Conservation (phyloP, 2,329 filamentous ascomycete species). For the Ophiocordyceps camponoti-leonardi region DNA sequence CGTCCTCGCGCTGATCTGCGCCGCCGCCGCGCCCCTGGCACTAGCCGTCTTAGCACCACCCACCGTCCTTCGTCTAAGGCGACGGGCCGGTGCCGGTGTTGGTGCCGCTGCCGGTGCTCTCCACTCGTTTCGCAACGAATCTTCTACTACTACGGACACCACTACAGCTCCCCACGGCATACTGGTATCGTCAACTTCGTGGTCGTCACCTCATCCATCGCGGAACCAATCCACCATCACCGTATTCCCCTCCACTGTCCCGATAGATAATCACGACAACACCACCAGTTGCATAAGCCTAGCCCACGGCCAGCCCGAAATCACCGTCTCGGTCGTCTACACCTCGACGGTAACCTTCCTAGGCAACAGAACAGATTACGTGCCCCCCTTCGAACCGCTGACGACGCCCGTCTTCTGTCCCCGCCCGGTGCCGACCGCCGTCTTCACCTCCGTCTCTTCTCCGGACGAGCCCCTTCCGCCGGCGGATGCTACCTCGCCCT, state of each 20-base stretch:
- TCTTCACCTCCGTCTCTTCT: neutral
- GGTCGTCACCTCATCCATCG: too few species aligned
- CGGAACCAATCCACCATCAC: too few species aligned
- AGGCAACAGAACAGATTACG: slow-evolving; percentile 27
- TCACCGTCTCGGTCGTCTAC: slow-evolving; percentile 26
- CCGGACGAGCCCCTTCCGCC: neutral
- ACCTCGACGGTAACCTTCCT: slow-evolving; percentile 32
- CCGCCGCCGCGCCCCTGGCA: too few species aligned
- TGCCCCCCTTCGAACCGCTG: slow-evolving; percentile 24
- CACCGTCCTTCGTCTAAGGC: slow-evolving; percentile 2
- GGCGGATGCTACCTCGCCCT: neutral
- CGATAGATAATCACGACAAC: neutral
- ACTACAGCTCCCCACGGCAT: too few species aligned
- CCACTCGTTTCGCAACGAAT: too few species aligned
- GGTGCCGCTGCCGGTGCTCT: too few species aligned
- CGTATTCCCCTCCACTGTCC: neutral
- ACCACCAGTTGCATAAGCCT: slow-evolving; percentile 14
- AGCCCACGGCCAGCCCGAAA: slow-evolving; percentile 12
- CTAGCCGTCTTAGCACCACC: neutral
- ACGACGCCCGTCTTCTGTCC: slow-evolving; percentile 21
- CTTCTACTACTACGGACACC: too few species aligned
- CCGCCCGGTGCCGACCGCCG: too few species aligned
- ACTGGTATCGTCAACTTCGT: too few species aligned
- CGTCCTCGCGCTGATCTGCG: neutral
- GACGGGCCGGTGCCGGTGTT: too few species aligned